Base-by-base conservation (phyloP, 768 basidiomycete species). In the Russula sp. region DNA sequence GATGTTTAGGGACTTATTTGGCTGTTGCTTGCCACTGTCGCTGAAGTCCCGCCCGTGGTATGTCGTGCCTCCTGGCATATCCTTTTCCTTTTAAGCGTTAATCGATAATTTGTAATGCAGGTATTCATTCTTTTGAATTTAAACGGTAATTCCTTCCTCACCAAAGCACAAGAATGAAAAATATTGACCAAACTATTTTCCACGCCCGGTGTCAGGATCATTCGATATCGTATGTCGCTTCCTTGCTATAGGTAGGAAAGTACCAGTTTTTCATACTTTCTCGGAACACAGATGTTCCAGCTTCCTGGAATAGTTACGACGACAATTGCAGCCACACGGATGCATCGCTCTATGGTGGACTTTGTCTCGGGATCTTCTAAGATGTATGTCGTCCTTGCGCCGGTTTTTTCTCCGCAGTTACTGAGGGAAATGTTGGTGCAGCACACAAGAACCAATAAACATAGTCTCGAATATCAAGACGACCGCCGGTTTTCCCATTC, bases 1-100 rank as follows among this genome's bases (percentile, higher is more conserved):
- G n/a, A n/a, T n/a, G n/a, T 55, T 46, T 35, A 56, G 55, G 55
- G 54, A 8, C 13, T 61, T 38, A 50, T 57, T 11, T 57, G 55
- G 46, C 13, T 61, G 11, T 22, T 56, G 0, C 11, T 47, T 47
- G 54, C 60, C 16, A 61, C 47, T 18, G 3, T 38, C 11, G 55
- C 38, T 1, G 55, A 35, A 6, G 36, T 56, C 29, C 20, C 32
- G 3, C 48, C 60, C 36, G 32, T 48, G 29, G 55, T 61, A 20
- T 22, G 52, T 32, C 42, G n/a, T 29, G 25, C 3, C 3, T 29
- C 3, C 25, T 29, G 1, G 3, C n/a, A 29, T 29, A 29, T 29
- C 25, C 25, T 3, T 29, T 29, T 29, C 3, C 25, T 2, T 29
- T 29, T 3, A 29, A 3, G 25, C 3, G 25, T 29, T 29, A 29